Conservation (phyloP, 805 yeast species). For the Hanseniaspora mollemarum region DNA sequence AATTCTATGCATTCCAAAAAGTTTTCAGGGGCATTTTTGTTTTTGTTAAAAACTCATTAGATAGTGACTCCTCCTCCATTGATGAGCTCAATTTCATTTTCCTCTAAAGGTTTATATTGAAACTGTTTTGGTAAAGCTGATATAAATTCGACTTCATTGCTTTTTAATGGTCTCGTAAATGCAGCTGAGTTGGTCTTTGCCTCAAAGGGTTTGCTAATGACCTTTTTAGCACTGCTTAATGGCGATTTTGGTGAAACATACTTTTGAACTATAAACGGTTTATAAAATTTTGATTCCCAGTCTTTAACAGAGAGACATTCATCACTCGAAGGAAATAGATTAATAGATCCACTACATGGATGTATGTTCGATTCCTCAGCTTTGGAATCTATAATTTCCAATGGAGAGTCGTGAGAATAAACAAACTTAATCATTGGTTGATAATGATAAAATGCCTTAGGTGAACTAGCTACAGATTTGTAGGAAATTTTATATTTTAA, state of each 20-base stretch:
- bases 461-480: background rate
- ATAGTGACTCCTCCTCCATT: constrained; percentile 66
- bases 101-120: constrained; percentile 53
- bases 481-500: background rate
- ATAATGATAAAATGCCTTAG: constrained; percentile 23
- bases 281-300: constrained; percentile 25
- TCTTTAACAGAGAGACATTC: constrained; percentile 23
- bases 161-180: constrained; percentile 32
- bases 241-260: constrained; percentile 35
- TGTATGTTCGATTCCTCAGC: constrained; percentile 24
- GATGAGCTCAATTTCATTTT: constrained; percentile 62
- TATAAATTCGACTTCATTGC: constrained; percentile 39
- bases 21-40: background rate
- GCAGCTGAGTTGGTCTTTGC: constrained; percentile 18
- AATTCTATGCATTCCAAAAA: background rate
- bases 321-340: constrained; percentile 24
- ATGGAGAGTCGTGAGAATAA: constrained; percentile 38
- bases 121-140: constrained; percentile 62
- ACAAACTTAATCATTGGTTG: constrained; percentile 74
- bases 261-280: constrained; percentile 34
- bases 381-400: constrained; percentile 32
- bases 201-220: constrained; percentile 1
- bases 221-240: constrained; percentile 30
- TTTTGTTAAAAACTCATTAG: background rate
- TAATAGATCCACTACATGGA: constrained; percentile 20